These are phyloP conservation scores for Amyloporia xantha DNA, from an alignment of 768 basidiomycete species.

Conservation along the genomic window DNA sequence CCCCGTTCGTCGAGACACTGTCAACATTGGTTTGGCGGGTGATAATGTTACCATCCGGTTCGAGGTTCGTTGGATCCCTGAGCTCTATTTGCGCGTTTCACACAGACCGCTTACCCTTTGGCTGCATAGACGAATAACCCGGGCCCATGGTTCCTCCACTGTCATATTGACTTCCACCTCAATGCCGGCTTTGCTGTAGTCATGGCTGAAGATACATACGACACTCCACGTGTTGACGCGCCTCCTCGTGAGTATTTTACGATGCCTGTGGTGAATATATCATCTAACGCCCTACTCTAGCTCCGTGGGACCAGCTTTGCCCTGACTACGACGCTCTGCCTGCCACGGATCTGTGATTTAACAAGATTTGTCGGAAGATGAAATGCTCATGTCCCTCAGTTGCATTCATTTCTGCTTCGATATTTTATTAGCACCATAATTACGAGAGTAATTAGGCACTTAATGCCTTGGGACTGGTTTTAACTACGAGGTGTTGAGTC, in stretches of 20 bases:
- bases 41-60: slow-evolving; percentile 23
- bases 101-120: background rate
- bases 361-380: too few species aligned
- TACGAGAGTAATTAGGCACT: too few species aligned
- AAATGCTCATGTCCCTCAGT: too few species aligned
- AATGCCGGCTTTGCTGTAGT: slow-evolving; percentile 36
- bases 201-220: slow-evolving; percentile 31
- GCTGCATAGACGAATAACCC: slow-evolving; percentile 64
- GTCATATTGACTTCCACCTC: slow-evolving; percentile 82
- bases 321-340: slow-evolving; percentile 7
- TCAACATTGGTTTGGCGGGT: slow-evolving; percentile 13
- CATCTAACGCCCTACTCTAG: background rate
- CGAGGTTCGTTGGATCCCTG: slow-evolving; percentile 4
- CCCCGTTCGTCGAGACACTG: slow-evolving; percentile 30
- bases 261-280: background rate
- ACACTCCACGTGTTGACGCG: slow-evolving; percentile 8
- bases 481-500: too few species aligned
- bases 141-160: slow-evolving; percentile 81
- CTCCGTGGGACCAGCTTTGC: slow-evolving; percentile 12
- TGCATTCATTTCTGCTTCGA: too few species aligned
- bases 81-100: background rate
- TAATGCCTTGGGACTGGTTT: too few species aligned
- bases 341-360: background rate
- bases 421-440: too few species aligned
- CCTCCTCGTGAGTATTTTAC: slow-evolving; percentile 10